phyloP scores from a whole-genome alignment of 164 flowering plant genomes.

The Sextonia rubra region DNA sequence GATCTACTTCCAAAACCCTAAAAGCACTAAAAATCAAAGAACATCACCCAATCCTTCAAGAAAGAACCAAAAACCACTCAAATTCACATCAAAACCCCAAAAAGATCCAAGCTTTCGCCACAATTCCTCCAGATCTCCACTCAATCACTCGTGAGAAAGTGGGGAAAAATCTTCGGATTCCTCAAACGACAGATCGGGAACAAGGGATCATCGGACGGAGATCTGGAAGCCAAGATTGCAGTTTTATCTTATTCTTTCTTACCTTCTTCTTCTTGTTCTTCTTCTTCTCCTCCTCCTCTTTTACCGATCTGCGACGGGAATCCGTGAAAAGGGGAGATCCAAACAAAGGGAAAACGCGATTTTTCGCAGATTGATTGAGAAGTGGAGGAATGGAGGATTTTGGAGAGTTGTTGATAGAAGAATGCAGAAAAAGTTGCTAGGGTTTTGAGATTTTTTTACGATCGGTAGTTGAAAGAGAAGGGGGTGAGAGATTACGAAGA shows the following conservation, averaged over 20 bases:
- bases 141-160: not conserved
- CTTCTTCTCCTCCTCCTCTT: not conserved
- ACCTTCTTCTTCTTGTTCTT: not conserved
- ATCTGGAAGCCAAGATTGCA: not conserved
- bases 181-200: not conserved
- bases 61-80: not conserved
- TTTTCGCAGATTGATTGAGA: too few relatives aligned
- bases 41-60: slow-evolving; percentile 4
- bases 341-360: not conserved
- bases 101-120: not conserved
- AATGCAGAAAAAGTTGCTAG: too few relatives aligned
- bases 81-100: slow-evolving; percentile 1
- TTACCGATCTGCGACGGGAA: not conserved
- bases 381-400: too few relatives aligned
- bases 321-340: not conserved
- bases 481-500: too few relatives aligned
- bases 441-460: too few relatives aligned
- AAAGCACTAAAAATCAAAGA: not conserved
- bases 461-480: too few relatives aligned
- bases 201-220: not conserved
- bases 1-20: not conserved
- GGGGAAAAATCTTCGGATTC: not conserved
- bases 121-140: slow-evolving; percentile 2
- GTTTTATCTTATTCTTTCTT: not conserved
- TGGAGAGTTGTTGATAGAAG: too few relatives aligned